Evolutionary conservation across 2,329 filamentous ascomycete species (phyloP).

Genomic region (Xylariaceae sp.): DNA sequence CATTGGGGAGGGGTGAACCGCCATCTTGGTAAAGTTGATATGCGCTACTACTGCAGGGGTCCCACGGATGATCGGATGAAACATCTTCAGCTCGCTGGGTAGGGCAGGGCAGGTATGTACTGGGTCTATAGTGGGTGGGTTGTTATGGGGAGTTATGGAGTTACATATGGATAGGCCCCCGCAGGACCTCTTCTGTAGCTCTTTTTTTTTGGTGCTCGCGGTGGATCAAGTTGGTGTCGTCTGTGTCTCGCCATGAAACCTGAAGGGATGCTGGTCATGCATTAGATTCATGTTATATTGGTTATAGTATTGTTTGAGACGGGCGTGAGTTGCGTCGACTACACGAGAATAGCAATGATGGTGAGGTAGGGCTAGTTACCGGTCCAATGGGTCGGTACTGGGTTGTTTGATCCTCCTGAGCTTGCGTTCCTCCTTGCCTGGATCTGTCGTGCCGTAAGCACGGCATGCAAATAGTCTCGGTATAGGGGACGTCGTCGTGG

Average conservation of each 20-base stretch:
- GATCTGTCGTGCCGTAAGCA: neutral
- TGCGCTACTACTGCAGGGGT: neutral
- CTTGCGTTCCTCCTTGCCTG: neutral
- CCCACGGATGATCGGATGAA: slow-evolving; percentile 5
- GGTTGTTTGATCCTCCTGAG: neutral
- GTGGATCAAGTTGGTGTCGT: neutral
- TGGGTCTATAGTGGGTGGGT: too few species aligned
- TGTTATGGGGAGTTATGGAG: too few species aligned
- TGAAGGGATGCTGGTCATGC: neutral
- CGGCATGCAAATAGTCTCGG: neutral
- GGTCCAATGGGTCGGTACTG: neutral
- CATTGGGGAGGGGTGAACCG: neutral
- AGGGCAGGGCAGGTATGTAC: neutral
- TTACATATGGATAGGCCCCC: too few species aligned
- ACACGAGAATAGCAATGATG: neutral
- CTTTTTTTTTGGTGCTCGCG: neutral
- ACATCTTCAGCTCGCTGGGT: slow-evolving; percentile 12
- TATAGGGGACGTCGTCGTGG: neutral
- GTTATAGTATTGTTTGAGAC: neutral
- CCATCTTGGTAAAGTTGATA: neutral
- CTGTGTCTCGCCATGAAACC: neutral
- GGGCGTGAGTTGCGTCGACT: neutral
- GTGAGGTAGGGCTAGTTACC: neutral
- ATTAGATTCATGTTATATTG: neutral
- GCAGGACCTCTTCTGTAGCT: too few species aligned